Base-by-base conservation (phyloP, 192 early-diverging fungal species). In the Coemansia reversa region DNA sequence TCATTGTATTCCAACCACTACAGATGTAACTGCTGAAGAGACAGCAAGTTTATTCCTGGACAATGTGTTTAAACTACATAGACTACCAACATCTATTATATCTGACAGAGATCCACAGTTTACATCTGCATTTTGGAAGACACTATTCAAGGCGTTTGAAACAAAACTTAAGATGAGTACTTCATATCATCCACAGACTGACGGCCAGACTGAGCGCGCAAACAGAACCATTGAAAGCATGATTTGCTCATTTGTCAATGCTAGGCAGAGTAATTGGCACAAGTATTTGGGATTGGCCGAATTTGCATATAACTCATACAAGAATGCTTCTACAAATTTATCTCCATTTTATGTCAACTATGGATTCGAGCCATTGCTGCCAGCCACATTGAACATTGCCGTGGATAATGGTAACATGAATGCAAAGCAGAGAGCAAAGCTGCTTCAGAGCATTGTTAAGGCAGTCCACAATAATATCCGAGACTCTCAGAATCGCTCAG, bases 71-170 rank as follows among this genome's bases (percentile, higher is more conserved):
- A 57, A 51, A 42, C 42, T 52, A 14, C 64, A 72, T 23, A 64
- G 63, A 6, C 5, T 65, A 3, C 64, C 70, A 4, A 39, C 24
- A 24, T 57, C 63, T 1, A 60, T 65, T 18, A 58, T 65, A 14
- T 72, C 63, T 0, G 70, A 72, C 42, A 27, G 63, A 0, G 64
- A 72, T 48, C 58, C 63, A 0, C 47, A 33, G 58, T 72, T 72
- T 16, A 72, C 51, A 6, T 66, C 70, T 7, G 16, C 14, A 0
- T 56, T 72, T 12, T 72, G 55, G 69, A 49, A 39, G n/a, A n/a
- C 29, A 33, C 7, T 67, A 14, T 19, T 2, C 9, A 39, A 60
- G 25, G 5, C 24, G 16, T 24, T 58, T 0, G 1, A 24, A 6
- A 53, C 39, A 23, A 22, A 42, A 28, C 14, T 68, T 14, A 2